Percentiles rank a stretch among this genome's conserved stretches.
Conservation (phyloP, 768 basidiomycete species). For the Mycena capillaripes region DNA sequence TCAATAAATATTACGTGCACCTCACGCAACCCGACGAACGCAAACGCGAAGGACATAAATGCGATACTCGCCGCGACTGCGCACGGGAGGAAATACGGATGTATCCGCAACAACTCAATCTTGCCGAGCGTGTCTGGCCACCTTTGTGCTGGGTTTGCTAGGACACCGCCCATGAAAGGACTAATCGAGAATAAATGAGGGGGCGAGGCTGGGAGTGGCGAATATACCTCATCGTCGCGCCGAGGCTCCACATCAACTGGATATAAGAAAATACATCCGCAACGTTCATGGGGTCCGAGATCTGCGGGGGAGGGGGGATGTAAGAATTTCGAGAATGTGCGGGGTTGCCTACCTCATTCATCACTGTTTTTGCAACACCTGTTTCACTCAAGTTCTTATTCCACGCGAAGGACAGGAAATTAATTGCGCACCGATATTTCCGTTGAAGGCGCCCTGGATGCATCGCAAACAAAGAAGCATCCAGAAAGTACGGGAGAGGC, state of each 20-base stretch:
- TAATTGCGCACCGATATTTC: slow-evolving; percentile 19
- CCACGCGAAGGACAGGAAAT: neutral
- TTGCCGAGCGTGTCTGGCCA: slow-evolving; percentile 31
- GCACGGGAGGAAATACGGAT: slow-evolving; percentile 32
- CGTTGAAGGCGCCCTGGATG: slow-evolving; percentile 30
- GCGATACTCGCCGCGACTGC: slow-evolving; percentile 13
- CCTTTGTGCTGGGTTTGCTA: slow-evolving; percentile 15
- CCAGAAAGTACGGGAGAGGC: slow-evolving; percentile 40
- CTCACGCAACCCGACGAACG: slow-evolving; percentile 20
- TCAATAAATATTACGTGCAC: neutral
- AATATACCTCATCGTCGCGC: slow-evolving; percentile 11
- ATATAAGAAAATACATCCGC: slow-evolving; percentile 12
- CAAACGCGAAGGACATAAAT: slow-evolving; percentile 9
- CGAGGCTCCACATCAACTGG: slow-evolving; percentile 11
- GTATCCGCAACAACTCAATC: slow-evolving; percentile 4
- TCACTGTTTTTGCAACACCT: slow-evolving; percentile 20
- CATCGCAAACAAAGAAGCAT: slow-evolving; percentile 21
- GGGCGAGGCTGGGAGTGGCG: neutral
- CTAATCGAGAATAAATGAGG: neutral
- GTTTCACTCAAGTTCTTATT: neutral
- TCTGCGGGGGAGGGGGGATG: no score
- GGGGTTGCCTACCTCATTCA: slow-evolving; percentile 7
- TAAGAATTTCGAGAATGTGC: neutral
- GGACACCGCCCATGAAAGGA: slow-evolving; percentile 24
- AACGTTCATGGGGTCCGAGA: slow-evolving; percentile 24